Percentiles rank a stretch among this genome's conserved stretches.
Conservation (phyloP, 345 rosid genomes). For the Citrus trifoliata region DNA sequence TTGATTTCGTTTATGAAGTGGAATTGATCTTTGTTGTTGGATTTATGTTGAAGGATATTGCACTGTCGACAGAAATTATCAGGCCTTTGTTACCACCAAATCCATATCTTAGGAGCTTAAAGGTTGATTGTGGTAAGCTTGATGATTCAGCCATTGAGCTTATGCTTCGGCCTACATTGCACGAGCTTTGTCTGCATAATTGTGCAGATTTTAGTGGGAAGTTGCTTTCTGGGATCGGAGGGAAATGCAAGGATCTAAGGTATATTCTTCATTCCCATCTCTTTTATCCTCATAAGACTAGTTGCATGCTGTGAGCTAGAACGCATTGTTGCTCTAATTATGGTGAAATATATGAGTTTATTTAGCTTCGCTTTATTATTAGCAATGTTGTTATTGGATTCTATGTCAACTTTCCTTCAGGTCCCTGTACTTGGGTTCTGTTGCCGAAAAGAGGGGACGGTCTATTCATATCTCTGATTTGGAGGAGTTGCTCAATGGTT, state of each 20-base stretch:
- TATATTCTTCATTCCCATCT: constrained; percentile 13
- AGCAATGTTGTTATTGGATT: constrained; percentile 14
- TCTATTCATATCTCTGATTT: constrained; percentile 62
- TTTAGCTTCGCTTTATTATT: neutral
- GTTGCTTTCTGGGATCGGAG: constrained; percentile 75
- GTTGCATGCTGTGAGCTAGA: neutral
- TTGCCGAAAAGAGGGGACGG: constrained; percentile 78
- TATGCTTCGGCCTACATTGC: constrained; percentile 56
- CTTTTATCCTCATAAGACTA: neutral
- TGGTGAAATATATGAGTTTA: neutral
- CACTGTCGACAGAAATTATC: constrained; percentile 52
- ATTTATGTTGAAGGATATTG: constrained; percentile 43
- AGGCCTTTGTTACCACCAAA: constrained; percentile 69
- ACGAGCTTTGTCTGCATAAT: constrained; percentile 65
- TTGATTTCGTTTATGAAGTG: neutral
- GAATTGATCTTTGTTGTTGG: neutral
- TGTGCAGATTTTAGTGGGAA: constrained; percentile 75
- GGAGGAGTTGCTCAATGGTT: constrained; percentile 76
- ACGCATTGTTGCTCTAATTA: neutral
- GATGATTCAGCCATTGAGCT: constrained; percentile 57
- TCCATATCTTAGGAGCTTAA: constrained; percentile 62
- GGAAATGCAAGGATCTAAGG: constrained; percentile 68
- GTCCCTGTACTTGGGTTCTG: constrained; percentile 77
- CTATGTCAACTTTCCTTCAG: constrained; percentile 32
- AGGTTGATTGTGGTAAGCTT: constrained; percentile 74